Conservation (phyloP, 106 monocot species). For the Alisma plantagoaquatica region DNA sequence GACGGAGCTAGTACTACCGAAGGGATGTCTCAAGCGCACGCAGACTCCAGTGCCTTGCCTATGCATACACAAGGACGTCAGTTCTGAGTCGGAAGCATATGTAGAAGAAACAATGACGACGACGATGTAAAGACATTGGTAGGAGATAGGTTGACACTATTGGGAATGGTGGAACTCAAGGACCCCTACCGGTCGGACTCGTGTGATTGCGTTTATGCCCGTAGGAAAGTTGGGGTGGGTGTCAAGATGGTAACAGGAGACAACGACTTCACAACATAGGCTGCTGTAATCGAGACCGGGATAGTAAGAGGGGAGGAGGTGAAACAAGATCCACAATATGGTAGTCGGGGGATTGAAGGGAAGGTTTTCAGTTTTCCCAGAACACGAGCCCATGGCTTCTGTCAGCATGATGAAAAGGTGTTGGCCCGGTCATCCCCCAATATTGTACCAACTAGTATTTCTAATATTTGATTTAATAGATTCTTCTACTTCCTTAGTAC, state of each 20-base stretch:
- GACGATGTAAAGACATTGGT: conserved; percentile 7
- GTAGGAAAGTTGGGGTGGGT: conserved; percentile 22
- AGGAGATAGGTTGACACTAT: conserved; percentile 20
- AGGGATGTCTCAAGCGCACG: conserved; percentile 26
- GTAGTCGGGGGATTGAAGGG: too few relatives aligned
- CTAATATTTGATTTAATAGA: too few relatives aligned
- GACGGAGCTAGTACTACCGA: conserved; percentile 10
- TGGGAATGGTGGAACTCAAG: conserved; percentile 36
- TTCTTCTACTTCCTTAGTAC: too few relatives aligned
- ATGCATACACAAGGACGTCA: too few relatives aligned
- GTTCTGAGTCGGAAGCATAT: too few relatives aligned
- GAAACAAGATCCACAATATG: too few relatives aligned
- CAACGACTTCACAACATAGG: conserved; percentile 33
- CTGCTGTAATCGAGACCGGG: conserved; percentile 34
- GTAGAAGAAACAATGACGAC: too few relatives aligned
- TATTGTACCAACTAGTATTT: too few relatives aligned
- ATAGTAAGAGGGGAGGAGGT: conserved; percentile 12
- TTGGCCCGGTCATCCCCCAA: conserved; percentile 17
- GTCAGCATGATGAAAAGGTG: too few relatives aligned
- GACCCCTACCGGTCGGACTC: conserved; percentile 38
- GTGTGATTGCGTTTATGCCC: conserved; percentile 13
- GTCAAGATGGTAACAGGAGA: too few relatives aligned
- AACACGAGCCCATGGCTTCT: too few relatives aligned
- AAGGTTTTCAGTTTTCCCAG: too few relatives aligned
- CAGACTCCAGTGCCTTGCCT: conserved; percentile 44